Base-by-base conservation (phyloP, 2,329 filamentous ascomycete species). In the Aurifilum marmelostoma region DNA sequence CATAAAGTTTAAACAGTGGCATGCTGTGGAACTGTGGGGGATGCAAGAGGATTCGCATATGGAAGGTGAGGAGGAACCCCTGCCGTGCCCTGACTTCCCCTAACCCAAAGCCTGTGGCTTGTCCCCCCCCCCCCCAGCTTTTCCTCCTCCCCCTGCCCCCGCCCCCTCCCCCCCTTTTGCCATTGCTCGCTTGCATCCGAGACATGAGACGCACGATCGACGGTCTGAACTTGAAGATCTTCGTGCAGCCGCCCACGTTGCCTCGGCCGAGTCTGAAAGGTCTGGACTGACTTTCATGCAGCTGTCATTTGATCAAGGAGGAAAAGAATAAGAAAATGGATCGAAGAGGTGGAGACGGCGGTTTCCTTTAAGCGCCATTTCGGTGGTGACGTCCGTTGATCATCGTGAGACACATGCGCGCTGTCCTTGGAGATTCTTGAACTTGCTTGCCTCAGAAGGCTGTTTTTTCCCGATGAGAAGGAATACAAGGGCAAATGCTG, bases 201-300 rank as follows among this genome's bases (percentile, higher is more conserved):
- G 68, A 70, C 65, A 47, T 29, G 41, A 39, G 50, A 54, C 63
- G 65, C 68, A 70, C 34, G 68, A 70, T 70, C 68, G 47, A 60
- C 68, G 27, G 68, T 70, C 68, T 70, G 65, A 67, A 67, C 52
- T 52, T 47, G 66, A 37, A 39, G 66, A 63, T 61, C 54, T 34
- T 67, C 47, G 21, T 59, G 29, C 50, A 32, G n/a, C 61, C 27
- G 27, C 39, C 37, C 14, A 39, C 27, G 7, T 47, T 34, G 56
- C 24, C 27, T 60, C 41, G 21, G 18, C n/a, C 14, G 21, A 3
- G 4, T 29, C 37, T 39, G n/a, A 18, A 21, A 11, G 21, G 56
- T 50, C 62, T 63, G 58, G 18, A 54, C 62, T 63, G 54, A 39
- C 37, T 61, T 37, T 59, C 32, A 37, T 59, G 29, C 32, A 18